Conservation (phyloP, 495 filamentous ascomycete genomes). For the Podospora pseudoanserina region DNA sequence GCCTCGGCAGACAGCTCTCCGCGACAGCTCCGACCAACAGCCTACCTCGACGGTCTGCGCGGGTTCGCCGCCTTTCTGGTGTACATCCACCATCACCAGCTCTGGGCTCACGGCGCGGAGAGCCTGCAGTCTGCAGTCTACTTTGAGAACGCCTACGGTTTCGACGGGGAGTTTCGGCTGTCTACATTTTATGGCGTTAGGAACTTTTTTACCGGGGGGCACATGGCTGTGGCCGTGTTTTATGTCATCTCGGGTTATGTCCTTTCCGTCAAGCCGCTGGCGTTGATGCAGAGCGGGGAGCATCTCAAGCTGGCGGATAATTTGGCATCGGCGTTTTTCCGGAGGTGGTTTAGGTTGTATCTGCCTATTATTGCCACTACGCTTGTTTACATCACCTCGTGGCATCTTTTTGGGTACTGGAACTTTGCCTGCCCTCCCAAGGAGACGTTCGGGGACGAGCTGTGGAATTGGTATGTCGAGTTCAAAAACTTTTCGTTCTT, state of each 20-base stretch:
- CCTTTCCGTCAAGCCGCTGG: conserved; percentile 48
- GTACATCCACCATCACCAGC: conserved; percentile 45
- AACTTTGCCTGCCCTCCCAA: conserved; percentile 34
- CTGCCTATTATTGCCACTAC: conserved; percentile 43
- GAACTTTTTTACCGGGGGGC: conserved; percentile 45
- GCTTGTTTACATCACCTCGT: conserved; percentile 47
- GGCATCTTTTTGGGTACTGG: conserved; percentile 48
- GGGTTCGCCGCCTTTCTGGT: conserved; percentile 47
- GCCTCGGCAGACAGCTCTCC: conserved; percentile 10
- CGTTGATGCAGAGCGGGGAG: conserved; percentile 39
- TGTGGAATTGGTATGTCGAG: conserved; percentile 53
- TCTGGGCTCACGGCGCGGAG: conserved; percentile 34
- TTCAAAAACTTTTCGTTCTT: conserved; percentile 59
- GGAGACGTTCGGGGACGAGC: conserved; percentile 40
- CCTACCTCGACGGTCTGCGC: conserved; percentile 48
- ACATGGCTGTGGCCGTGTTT: conserved; percentile 51
- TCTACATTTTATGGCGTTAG: conserved; percentile 36
- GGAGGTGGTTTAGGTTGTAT: conserved; percentile 36
- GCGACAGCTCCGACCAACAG: conserved; percentile 32
- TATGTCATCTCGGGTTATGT: conserved; percentile 52
- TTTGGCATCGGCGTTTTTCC: conserved; percentile 35
- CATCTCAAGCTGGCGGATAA: conserved; percentile 30
- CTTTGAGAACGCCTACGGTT: conserved; percentile 40
- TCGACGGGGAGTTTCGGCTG: conserved; percentile 37
- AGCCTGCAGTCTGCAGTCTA: conserved; percentile 20